A percentile compares a stretch with the other conserved stretches of the same genome.
Evolutionary conservation across 1,284 basidiomycete species (phyloP).

Genomic region (Microbotryum silenes-acaulis): DNA sequence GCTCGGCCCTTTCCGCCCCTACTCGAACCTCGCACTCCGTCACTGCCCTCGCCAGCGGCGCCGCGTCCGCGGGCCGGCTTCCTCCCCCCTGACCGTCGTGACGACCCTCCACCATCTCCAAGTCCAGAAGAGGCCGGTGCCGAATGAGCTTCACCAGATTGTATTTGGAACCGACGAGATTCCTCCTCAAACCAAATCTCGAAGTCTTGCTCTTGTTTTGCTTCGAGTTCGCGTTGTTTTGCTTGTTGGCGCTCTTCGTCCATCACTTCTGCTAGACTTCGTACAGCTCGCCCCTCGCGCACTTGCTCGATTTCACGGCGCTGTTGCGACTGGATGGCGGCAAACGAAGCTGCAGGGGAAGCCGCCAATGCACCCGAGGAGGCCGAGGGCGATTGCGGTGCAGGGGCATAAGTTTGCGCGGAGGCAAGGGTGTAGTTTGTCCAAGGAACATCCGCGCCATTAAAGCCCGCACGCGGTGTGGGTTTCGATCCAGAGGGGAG

Average conservation of each 20-base stretch:
- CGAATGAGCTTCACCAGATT: no score
- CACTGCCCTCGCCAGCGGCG: no score
- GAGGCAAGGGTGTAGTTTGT: slow-evolving; percentile 30
- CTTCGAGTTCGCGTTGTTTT: slow-evolving; percentile 15
- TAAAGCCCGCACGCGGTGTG: slow-evolving; percentile 28
- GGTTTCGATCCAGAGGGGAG: slow-evolving; percentile 14
- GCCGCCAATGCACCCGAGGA: slow-evolving; percentile 36
- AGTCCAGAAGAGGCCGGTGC: no score
- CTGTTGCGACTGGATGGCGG: slow-evolving; percentile 74
- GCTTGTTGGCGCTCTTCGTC: slow-evolving; percentile 30
- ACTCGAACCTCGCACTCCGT: no score
- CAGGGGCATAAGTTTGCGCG: slow-evolving; percentile 31
- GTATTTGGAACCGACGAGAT: no score
- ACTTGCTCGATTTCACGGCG: slow-evolving; percentile 48
- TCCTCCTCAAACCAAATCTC: slow-evolving; percentile 37
- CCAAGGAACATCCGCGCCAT: slow-evolving; percentile 34
- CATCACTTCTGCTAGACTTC: slow-evolving; percentile 35
- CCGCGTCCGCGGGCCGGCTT: no score
- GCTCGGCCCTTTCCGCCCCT: no score
- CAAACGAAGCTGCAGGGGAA: slow-evolving; percentile 51
- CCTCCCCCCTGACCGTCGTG: no score
- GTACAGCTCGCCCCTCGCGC: slow-evolving; percentile 17
- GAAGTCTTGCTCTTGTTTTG: slow-evolving; percentile 29
- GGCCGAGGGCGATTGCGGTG: slow-evolving; percentile 34
- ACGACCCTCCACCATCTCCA: no score